Percentiles rank a stretch among this genome's conserved stretches.
Conservation (phyloP, 768 basidiomycete species). For the Mycena pura region DNA sequence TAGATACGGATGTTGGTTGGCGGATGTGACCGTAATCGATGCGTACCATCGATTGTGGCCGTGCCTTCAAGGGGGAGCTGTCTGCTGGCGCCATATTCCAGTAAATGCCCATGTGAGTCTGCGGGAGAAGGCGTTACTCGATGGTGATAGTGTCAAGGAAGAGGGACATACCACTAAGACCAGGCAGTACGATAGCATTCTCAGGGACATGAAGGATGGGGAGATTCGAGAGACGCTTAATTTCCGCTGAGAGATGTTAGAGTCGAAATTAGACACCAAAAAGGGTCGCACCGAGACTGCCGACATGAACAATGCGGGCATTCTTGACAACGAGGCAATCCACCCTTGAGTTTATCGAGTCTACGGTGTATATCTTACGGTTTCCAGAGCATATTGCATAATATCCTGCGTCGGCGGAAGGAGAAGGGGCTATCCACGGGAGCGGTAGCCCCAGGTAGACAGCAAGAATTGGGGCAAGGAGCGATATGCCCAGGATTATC, state of each 20-base stretch:
- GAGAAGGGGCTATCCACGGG: background rate
- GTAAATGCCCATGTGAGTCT: conserved; percentile 86
- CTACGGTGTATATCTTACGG: conserved; percentile 73
- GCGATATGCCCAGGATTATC: conserved; percentile 3
- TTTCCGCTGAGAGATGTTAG: conserved; percentile 41
- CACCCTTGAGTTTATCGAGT: conserved; percentile 54
- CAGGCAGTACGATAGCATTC: conserved; percentile 68
- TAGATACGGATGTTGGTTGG: background rate
- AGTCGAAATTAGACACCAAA: background rate
- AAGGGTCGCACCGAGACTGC: conserved; percentile 51
- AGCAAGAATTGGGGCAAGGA: background rate
- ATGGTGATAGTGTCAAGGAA: background rate
- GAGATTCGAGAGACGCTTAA: background rate
- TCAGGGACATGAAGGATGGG: conserved; percentile 24
- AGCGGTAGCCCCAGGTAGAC: background rate
- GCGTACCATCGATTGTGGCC: conserved; percentile 63
- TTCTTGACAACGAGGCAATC: conserved; percentile 68
- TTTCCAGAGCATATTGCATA: conserved; percentile 65
- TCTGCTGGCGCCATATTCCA: conserved; percentile 77
- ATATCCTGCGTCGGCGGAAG: background rate
- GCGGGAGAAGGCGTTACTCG: background rate
- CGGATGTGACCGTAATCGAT: conserved; percentile 7
- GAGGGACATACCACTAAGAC: conserved; percentile 63
- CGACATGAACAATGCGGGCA: conserved; percentile 53
- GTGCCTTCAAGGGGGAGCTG: conserved; percentile 71